Conservation (phyloP, 2,329 filamentous ascomycete species). For the Scedosporium dehoogii region DNA sequence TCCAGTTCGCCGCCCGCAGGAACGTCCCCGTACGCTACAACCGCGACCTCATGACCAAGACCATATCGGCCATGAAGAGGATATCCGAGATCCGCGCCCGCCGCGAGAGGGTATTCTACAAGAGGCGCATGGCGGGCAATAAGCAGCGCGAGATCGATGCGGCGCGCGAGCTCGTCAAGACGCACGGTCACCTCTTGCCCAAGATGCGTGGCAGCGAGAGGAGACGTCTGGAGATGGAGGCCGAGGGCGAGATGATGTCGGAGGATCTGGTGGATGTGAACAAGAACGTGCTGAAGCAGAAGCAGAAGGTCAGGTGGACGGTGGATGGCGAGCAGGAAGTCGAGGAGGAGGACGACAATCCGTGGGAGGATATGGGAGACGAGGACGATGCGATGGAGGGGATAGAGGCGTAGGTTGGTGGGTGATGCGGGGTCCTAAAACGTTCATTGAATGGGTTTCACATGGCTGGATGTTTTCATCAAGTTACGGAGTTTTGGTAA, state of each 20-base stretch:
- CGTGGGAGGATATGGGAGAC: constrained; percentile 25
- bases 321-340: constrained; percentile 18
- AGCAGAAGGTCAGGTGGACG: constrained; percentile 10
- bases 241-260: constrained; percentile 6
- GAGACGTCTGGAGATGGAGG: constrained; percentile 33
- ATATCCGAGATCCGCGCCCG: constrained; percentile 74
- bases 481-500: constrained; percentile 5
- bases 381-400: constrained; percentile 29
- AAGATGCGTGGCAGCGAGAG: constrained; percentile 56
- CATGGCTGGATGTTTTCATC: constrained; percentile 9
- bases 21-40: constrained; percentile 95
- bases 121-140: constrained; percentile 86
- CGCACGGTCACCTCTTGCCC: constrained; percentile 88
- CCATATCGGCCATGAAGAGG: constrained; percentile 84
- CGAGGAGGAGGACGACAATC: constrained; percentile 9
- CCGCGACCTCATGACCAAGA: constrained; percentile 79
- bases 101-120: constrained; percentile 88
- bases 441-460: constrained; percentile 1
- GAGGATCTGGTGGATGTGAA: constrained; percentile 24
- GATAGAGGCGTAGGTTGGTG: constrained; percentile 23
- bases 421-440: not conserved
- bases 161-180: constrained; percentile 78
- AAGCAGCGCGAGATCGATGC: constrained; percentile 68
- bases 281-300: constrained; percentile 24
- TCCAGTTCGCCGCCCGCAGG: constrained; percentile 84